phyloP scores from a whole-genome alignment of 345 rosid species.

The Salix arbutifolia region DNA sequence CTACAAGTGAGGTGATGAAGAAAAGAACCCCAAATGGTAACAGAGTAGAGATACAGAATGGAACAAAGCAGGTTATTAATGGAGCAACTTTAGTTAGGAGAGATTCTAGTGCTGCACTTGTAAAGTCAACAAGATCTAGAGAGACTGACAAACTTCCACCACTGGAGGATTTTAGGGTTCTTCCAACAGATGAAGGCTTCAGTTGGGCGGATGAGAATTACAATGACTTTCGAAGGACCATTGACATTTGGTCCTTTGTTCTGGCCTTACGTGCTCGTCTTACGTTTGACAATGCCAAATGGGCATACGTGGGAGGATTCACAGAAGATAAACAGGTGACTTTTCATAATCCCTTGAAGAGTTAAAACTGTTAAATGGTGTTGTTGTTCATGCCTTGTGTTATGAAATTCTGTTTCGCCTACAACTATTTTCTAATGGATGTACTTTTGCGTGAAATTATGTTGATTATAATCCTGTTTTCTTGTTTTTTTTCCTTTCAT shows the following conservation, averaged over 20 bases:
- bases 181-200: constrained; percentile 88
- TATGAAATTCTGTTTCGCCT: neutral
- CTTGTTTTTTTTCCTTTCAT: constrained; percentile 1
- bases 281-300: constrained; percentile 75
- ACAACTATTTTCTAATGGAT: neutral
- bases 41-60: constrained; percentile 51
- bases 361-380: neutral
- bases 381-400: neutral
- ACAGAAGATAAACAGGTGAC: constrained; percentile 78
- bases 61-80: constrained; percentile 48
- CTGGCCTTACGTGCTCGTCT: constrained; percentile 64
- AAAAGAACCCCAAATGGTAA: constrained; percentile 34
- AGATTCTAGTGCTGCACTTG: constrained; percentile 34
- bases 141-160: constrained; percentile 50
- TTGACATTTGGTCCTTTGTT: constrained; percentile 91
- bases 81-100: constrained; percentile 53
- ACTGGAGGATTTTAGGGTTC: constrained; percentile 55
- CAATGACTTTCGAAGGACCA: constrained; percentile 58
- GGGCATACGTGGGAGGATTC: constrained; percentile 76
- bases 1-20: constrained; percentile 59
- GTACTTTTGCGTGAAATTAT: neutral
- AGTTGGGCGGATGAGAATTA: constrained; percentile 96
- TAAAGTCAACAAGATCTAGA: constrained; percentile 36
- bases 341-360: neutral
- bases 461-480: neutral